Conservation (phyloP, 1,284 basidiomycete genomes). For the Ceratobasidium sp. region DNA sequence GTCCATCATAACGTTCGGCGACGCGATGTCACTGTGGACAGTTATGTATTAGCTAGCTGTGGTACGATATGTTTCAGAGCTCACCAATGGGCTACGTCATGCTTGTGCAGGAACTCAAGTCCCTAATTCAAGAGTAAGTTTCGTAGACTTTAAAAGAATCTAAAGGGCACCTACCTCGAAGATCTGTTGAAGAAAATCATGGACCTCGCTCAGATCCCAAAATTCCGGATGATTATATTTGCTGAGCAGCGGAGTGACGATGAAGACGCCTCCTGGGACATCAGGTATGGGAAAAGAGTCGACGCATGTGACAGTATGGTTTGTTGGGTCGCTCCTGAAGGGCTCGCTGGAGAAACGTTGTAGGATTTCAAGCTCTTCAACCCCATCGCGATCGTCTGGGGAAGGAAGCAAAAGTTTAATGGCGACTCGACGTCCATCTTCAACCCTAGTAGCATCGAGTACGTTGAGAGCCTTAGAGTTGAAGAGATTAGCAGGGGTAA, state of each 20-base stretch:
- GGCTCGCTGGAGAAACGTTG: slow-evolving; percentile 12
- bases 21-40: slow-evolving; percentile 24
- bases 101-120: slow-evolving; percentile 7
- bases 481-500: neutral
- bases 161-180: slow-evolving; percentile 16
- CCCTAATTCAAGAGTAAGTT: slow-evolving; percentile 5
- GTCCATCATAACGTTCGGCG: slow-evolving; percentile 35
- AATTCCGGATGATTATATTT: slow-evolving; percentile 23
- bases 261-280: slow-evolving; percentile 8
- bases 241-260: slow-evolving; percentile 28
- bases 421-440: slow-evolving; percentile 16
- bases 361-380: slow-evolving; percentile 27
- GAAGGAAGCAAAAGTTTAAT: slow-evolving; percentile 22
- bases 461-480: slow-evolving; percentile 3
- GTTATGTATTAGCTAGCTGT: neutral
- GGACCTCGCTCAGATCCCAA: slow-evolving; percentile 27
- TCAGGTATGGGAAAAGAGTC: slow-evolving; percentile 25
- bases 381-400: slow-evolving; percentile 21
- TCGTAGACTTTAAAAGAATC: neutral
- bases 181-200: slow-evolving; percentile 35
- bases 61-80: neutral
- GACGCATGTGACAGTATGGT: slow-evolving; percentile 27
- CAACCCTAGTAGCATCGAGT: slow-evolving; percentile 20
- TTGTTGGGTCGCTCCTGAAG: slow-evolving; percentile 13
- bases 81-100: slow-evolving; percentile 27